Conservation (phyloP, 1,284 basidiomycete species). For the Ustilago cynodontis region DNA sequence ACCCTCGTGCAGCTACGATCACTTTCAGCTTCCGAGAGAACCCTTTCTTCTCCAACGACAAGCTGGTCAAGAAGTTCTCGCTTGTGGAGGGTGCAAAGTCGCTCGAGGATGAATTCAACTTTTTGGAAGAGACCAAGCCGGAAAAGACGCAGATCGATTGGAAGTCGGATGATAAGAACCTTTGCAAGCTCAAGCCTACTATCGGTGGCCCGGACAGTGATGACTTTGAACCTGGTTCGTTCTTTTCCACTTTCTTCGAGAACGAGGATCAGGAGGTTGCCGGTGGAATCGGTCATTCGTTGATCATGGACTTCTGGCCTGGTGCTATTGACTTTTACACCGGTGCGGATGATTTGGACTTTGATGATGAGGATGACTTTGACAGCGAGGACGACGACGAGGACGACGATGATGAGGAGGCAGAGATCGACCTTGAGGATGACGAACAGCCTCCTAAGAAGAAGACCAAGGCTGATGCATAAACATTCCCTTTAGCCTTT, state of each 20-base stretch:
- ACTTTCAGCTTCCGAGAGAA: constrained; percentile 65
- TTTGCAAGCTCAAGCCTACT: constrained; percentile 82
- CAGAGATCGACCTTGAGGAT: constrained; percentile 66
- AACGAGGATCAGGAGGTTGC: constrained; percentile 57
- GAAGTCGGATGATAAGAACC: constrained; percentile 81
- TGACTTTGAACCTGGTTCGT: constrained; percentile 80
- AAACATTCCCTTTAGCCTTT: constrained; percentile 5
- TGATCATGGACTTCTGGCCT: constrained; percentile 67
- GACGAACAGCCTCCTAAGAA: constrained; percentile 62
- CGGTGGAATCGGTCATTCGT: constrained; percentile 60
- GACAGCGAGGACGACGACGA: constrained; percentile 56
- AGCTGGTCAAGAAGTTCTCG: constrained; percentile 64
- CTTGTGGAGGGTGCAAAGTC: constrained; percentile 55
- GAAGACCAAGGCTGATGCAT: constrained; percentile 58
- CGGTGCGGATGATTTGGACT: constrained; percentile 57
- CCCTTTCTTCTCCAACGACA: constrained; percentile 58
- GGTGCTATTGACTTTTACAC: constrained; percentile 65
- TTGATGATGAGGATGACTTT: constrained; percentile 59
- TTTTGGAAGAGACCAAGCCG: constrained; percentile 62
- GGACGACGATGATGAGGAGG: constrained; percentile 64
- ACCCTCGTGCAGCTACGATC: constrained; percentile 64
- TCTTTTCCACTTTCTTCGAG: constrained; percentile 87
- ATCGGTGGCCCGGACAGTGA: constrained; percentile 67
- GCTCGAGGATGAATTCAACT: constrained; percentile 64
- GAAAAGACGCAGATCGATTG: constrained; percentile 77